These are phyloP conservation scores for Saccharomyces hybrid DNA, from an alignment of 1,139 yeast genomes.

Conservation along the genomic window DNA sequence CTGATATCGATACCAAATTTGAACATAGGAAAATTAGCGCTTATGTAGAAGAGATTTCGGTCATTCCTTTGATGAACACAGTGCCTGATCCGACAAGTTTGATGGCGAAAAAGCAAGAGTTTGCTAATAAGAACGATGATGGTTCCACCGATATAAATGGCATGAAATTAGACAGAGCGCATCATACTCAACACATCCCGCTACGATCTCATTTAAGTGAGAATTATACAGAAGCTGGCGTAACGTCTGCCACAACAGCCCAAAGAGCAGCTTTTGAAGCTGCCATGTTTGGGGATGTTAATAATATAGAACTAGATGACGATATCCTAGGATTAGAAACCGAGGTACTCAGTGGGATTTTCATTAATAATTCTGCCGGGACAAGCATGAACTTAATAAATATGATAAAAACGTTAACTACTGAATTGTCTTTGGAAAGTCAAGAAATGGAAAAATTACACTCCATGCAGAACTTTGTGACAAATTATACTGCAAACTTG, in stretches of 20 bases:
- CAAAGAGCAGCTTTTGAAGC: constrained; percentile 49
- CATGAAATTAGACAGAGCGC: constrained; percentile 2
- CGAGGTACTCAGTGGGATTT: constrained; percentile 52
- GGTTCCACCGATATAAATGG: constrained; percentile 1
- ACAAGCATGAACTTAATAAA: constrained; percentile 47
- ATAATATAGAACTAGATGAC: constrained; percentile 51
- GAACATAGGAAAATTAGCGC: constrained; percentile 84
- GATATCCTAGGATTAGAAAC: constrained; percentile 49
- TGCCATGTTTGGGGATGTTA: constrained; percentile 73
- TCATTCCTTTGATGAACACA: constrained; percentile 39
- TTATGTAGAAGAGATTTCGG: constrained; percentile 60
- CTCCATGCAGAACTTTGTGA: constrained; percentile 35
- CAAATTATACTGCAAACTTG: constrained; percentile 30
- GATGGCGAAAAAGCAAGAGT: constrained; percentile 3
- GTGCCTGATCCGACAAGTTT: background rate
- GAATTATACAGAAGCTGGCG: constrained; percentile 12
- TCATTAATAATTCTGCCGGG: constrained; percentile 53
- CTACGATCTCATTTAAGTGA: background rate
- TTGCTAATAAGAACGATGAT: constrained; percentile 6
- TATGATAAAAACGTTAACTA: constrained; percentile 39
- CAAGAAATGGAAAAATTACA: constrained; percentile 39
- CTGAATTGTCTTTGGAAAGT: constrained; percentile 41
- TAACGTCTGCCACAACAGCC: constrained; percentile 19
- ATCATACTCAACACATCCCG: background rate
- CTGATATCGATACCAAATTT: constrained; percentile 74